A percentile compares a stretch with the other conserved stretches of the same genome.
phyloP scores from a whole-genome alignment of 768 basidiomycete genomes.

The Lentinus brumalis region DNA sequence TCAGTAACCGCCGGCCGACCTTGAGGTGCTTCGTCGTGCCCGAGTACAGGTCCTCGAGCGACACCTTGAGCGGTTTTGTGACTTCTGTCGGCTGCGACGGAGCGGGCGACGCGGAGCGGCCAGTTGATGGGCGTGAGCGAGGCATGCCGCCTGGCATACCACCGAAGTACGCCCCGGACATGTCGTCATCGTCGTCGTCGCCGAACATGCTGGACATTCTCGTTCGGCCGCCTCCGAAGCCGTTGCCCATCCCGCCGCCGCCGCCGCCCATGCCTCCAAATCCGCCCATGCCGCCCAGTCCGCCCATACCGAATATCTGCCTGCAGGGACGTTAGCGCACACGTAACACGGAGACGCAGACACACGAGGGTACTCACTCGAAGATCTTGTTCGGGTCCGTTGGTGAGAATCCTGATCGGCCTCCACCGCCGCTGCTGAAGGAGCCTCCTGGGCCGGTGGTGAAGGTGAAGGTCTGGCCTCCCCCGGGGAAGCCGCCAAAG shows the following conservation, averaged over 20 bases:
- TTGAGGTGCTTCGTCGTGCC: slow-evolving; percentile 89
- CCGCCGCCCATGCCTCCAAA: slow-evolving; percentile 38
- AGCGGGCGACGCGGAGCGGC: slow-evolving; percentile 31
- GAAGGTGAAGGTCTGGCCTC: slow-evolving; percentile 28
- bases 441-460: slow-evolving; percentile 20
- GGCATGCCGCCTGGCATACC: slow-evolving; percentile 58
- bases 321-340: slow-evolving; percentile 36
- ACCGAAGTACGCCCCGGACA: slow-evolving; percentile 50
- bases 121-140: slow-evolving; percentile 30
- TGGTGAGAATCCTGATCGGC: slow-evolving; percentile 64
- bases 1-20: slow-evolving; percentile 72
- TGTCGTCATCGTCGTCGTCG: slow-evolving; percentile 44
- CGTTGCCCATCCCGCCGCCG: slow-evolving; percentile 30
- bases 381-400: slow-evolving; percentile 88
- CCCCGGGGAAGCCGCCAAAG: slow-evolving; percentile 24
- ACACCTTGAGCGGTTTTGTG: slow-evolving; percentile 78
- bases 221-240: slow-evolving; percentile 12
- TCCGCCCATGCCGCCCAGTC: slow-evolving; percentile 42
- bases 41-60: slow-evolving; percentile 82
- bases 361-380: slow-evolving; percentile 56
- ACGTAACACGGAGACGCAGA: neutral
- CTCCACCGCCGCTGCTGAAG: slow-evolving; percentile 15
- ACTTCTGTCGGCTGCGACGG: slow-evolving; percentile 67
- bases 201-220: slow-evolving; percentile 25
- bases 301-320: slow-evolving; percentile 59